These are phyloP conservation scores for Erigeron philadelphicus DNA, from an alignment of 140 eudicot genomes.

Conservation along the genomic window DNA sequence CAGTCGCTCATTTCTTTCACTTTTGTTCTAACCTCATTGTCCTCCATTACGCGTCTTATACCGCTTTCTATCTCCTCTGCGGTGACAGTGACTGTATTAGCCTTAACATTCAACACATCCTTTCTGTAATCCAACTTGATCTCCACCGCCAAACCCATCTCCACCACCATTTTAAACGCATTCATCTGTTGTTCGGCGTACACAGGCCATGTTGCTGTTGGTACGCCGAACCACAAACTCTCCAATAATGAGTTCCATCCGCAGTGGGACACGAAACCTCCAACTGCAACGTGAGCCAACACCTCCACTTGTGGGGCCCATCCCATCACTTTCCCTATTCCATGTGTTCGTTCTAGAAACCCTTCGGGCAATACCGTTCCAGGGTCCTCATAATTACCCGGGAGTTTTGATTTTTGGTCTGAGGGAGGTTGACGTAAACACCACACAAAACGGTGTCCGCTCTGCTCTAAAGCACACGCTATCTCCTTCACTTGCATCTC, in stretches of 20 bases:
- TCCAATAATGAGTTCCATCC: slow-evolving; percentile 68
- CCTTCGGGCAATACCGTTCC: slow-evolving; percentile 46
- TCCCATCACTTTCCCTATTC: slow-evolving; percentile 47
- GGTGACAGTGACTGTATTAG: slow-evolving; percentile 2
- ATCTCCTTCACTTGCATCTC: slow-evolving; percentile 39
- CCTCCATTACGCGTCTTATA: slow-evolving; percentile 31
- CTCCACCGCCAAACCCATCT: slow-evolving; percentile 39
- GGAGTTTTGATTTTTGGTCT: not conserved
- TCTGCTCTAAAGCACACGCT: slow-evolving; percentile 34
- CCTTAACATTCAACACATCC: not conserved
- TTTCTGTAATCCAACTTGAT: slow-evolving; percentile 36
- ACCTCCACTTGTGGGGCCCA: slow-evolving; percentile 64
- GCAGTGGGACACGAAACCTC: slow-evolving; percentile 68
- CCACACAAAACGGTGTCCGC: slow-evolving; percentile 46
- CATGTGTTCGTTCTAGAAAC: slow-evolving; percentile 42
- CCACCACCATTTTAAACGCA: slow-evolving; percentile 51
- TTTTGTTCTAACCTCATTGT: slow-evolving; percentile 14
- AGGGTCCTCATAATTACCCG: slow-evolving; percentile 26
- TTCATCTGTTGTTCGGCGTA: slow-evolving; percentile 56
- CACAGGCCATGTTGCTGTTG: slow-evolving; percentile 52
- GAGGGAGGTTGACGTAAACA: slow-evolving; percentile 34
- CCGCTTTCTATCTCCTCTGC: slow-evolving; percentile 29
- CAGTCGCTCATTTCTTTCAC: slow-evolving; percentile 30
- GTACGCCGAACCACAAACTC: slow-evolving; percentile 63
- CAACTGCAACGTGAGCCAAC: slow-evolving; percentile 45